Evolutionary conservation across 1,284 basidiomycete genomes (phyloP).

Genomic region (Cutaneotrichosporon mucoides): DNA sequence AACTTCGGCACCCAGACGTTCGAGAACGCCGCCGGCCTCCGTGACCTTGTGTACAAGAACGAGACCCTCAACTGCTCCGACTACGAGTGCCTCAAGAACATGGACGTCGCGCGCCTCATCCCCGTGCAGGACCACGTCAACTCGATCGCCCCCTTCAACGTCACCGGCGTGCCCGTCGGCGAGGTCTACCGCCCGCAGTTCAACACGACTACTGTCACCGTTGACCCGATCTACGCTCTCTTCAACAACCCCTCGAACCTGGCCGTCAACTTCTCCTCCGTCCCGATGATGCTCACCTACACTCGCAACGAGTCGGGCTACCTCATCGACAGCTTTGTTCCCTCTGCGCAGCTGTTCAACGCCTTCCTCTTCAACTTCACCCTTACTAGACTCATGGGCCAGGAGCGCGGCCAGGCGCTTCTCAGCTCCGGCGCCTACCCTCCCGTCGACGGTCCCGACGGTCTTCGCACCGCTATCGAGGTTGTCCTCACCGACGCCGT

Average conservation of each 20-base stretch:
- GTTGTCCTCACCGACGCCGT: constrained; percentile 60
- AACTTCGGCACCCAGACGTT: constrained; percentile 1
- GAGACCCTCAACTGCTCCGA: constrained; percentile 1
- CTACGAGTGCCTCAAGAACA: constrained; percentile 2
- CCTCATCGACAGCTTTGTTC: constrained; percentile 10
- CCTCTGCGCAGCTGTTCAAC: constrained; percentile 48
- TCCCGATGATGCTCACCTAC: neutral
- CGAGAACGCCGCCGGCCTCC: neutral
- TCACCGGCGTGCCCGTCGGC: neutral
- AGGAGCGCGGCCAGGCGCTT: constrained; percentile 52
- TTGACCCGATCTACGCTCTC: neutral
- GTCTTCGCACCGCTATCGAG: constrained; percentile 56
- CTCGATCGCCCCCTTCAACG: neutral
- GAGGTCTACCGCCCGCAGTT: neutral
- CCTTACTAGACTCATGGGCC: constrained; percentile 52
- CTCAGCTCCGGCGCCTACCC: constrained; percentile 57
- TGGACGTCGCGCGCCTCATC: neutral
- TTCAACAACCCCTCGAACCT: neutral
- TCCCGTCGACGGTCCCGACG: constrained; percentile 39
- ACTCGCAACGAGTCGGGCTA: constrained; percentile 1
- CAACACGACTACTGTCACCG: neutral
- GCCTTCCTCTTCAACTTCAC: constrained; percentile 23
- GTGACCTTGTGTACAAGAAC: neutral
- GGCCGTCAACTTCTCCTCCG: neutral
- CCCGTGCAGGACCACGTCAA: neutral